A percentile compares a stretch with the other conserved stretches of the same genome.
Evolutionary conservation across 352 stramenopile genomes (phyloP).

Genomic region (Peronospora farinosa): DNA sequence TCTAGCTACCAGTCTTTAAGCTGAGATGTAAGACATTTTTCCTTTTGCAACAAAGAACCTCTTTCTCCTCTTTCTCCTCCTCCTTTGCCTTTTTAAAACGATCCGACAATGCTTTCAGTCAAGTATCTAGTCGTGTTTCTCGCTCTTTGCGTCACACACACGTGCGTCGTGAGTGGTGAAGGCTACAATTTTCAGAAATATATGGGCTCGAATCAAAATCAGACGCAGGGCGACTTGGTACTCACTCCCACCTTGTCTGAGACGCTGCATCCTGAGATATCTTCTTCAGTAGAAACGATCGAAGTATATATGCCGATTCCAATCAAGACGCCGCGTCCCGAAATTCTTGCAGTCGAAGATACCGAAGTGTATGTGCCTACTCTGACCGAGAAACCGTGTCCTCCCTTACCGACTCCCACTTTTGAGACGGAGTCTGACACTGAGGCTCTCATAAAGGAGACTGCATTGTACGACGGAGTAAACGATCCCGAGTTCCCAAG

Average conservation of each 20-base stretch:
- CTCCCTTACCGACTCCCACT: constrained; percentile 6
- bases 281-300: not conserved
- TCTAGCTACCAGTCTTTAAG: not conserved
- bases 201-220: constrained; percentile 1
- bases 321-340: constrained; percentile 4
- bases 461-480: not conserved
- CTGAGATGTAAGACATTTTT: constrained; percentile 17
- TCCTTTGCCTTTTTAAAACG: too few relatives aligned
- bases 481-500: constrained; percentile 1
- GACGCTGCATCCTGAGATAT: constrained; percentile 8
- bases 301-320: constrained; percentile 1
- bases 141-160: constrained; percentile 18
- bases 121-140: constrained; percentile 30
- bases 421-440: constrained; percentile 6
- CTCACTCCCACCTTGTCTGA: constrained; percentile 1
- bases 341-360: not conserved
- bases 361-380: constrained; percentile 1
- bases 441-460: constrained; percentile 6
- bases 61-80: too few relatives aligned
- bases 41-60: constrained; percentile 29
- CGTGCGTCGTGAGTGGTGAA: constrained; percentile 17
- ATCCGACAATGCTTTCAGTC: constrained; percentile 20
- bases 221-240: not conserved
- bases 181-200: constrained; percentile 16
- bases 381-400: constrained; percentile 17